Evolutionary conservation across 2,329 filamentous ascomycete genomes (phyloP), one percentile per base, ranked within the genome.

Genomic region (Cladobotryum mycophilum): DNA sequence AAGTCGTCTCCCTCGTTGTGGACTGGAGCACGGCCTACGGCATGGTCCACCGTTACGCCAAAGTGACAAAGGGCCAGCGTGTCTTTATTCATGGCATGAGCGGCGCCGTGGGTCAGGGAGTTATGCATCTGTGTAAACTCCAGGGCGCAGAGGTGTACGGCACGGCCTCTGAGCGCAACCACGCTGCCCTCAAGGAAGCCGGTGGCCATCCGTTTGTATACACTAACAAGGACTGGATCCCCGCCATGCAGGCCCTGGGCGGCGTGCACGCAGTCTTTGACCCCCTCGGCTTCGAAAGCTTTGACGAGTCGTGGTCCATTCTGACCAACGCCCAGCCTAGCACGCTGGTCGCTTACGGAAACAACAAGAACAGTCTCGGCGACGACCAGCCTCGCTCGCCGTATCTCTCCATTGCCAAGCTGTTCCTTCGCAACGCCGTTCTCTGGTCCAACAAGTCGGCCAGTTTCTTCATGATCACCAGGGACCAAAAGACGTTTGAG

Each of bases 71-170:
- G 25, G 74, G 73, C 30, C 67, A 75, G 49, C 68, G 69, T 18
- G 73, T 78, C 41, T 78, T 78, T 56, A 60, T 78, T 15, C 76
- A 78, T 58, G 73, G 75, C 35, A 61, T 76, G 20, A 76, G 73
- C 53, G 75, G 75, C 30, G 73, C 75, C 7, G 74, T 78, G 1
- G 75, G 75, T 15, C 70, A 65, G 48, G 74, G 68, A 0, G 38
- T 70, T 18, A 67, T 73, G 62, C 64, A 60, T 1, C 62, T 78
- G 3, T 70, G 69, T 55, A 65, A 68, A 45, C 59, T 71, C 4
- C 61, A 67, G 42, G 75, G 75, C 18, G 75, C 75, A 18, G 63
- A 65, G 15, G 68, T 77, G 14, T 77, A 76, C 59, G 75, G 75
- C 33, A 78, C 75, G 0, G 75, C 75, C 1, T 72, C 70, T 1